A percentile compares a stretch with the other conserved stretches of the same genome.
Conservation (phyloP, 2,329 filamentous ascomycete genomes). For the Mollisiaceae sp. region DNA sequence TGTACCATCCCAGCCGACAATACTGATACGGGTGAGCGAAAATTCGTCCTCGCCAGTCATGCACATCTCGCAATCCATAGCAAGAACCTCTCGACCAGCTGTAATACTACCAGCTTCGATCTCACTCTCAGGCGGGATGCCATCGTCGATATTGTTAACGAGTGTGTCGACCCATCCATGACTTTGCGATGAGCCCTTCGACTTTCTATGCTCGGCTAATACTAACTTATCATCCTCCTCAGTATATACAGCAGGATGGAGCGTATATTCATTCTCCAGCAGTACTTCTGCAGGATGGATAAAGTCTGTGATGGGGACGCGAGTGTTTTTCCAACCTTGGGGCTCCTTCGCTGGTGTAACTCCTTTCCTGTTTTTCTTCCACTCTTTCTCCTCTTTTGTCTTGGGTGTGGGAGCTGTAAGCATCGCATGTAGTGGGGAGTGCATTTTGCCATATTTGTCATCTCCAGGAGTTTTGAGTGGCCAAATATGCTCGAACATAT, state of each 20-base stretch:
- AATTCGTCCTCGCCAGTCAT: slow-evolving; percentile 80
- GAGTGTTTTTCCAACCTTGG: slow-evolving; percentile 72
- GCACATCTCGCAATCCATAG: slow-evolving; percentile 98
- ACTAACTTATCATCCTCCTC: slow-evolving; percentile 59
- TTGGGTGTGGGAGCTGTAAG: slow-evolving; percentile 76
- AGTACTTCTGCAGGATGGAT: slow-evolving; percentile 75
- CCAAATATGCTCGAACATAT: slow-evolving; percentile 89
- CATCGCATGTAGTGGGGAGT: slow-evolving; percentile 87
- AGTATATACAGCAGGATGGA: slow-evolving; percentile 78
- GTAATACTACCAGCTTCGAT: slow-evolving; percentile 84
- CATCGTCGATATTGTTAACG: slow-evolving; percentile 70
- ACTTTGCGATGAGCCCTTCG: slow-evolving; percentile 51
- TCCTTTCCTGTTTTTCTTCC: slow-evolving; percentile 46
- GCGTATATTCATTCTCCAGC: slow-evolving; percentile 78
- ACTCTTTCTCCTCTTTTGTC: slow-evolving; percentile 65
- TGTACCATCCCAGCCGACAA: slow-evolving; percentile 84
- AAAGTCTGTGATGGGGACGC: slow-evolving; percentile 83
- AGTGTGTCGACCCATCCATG: slow-evolving; percentile 84
- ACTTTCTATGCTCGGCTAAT: slow-evolving; percentile 57
- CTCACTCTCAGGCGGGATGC: slow-evolving; percentile 68
- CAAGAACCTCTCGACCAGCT: slow-evolving; percentile 77
- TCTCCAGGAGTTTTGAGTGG: slow-evolving; percentile 88
- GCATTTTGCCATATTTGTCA: slow-evolving; percentile 77
- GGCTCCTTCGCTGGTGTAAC: slow-evolving; percentile 67
- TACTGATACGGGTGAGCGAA: slow-evolving; percentile 85